Conservation (phyloP, 441 rosid genomes). For the Erodium moschatum region DNA sequence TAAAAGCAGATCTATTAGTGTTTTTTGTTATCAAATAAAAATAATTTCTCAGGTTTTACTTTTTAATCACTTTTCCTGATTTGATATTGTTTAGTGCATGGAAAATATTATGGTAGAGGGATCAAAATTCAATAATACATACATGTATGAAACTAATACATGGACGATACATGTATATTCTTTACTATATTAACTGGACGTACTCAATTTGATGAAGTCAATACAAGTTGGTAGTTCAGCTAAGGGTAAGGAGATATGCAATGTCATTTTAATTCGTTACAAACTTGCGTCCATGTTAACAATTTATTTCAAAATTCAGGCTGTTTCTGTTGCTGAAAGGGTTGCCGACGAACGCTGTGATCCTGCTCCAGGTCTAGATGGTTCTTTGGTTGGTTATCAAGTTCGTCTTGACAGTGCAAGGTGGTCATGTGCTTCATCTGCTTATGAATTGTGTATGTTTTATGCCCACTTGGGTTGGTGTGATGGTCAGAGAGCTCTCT, state of each 20-base stretch:
- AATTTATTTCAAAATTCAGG: slow-evolving; percentile 36
- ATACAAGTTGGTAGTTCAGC: background rate
- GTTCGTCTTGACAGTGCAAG: slow-evolving; percentile 93
- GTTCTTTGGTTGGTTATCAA: slow-evolving; percentile 95
- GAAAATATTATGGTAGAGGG: too few species aligned
- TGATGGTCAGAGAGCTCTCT: too few species aligned
- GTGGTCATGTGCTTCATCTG: slow-evolving; percentile 31
- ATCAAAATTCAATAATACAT: too few species aligned
- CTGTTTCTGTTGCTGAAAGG: slow-evolving; percentile 94
- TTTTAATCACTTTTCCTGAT: too few species aligned
- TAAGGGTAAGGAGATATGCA: background rate
- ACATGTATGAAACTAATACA: too few species aligned
- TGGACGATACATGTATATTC: background rate
- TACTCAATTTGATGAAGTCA: background rate
- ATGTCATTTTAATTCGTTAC: background rate
- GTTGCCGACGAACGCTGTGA: slow-evolving; percentile 94
- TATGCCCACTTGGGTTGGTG: too few species aligned
- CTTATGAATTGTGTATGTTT: background rate
- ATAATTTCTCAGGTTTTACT: too few species aligned
- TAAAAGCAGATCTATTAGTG: too few species aligned
- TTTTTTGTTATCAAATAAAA: too few species aligned
- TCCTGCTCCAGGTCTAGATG: slow-evolving; percentile 67
- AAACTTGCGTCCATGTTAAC: background rate
- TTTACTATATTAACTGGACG: background rate
- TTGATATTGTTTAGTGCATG: too few species aligned